These are phyloP conservation scores for Apiospora kogelbergensis DNA, from an alignment of 2,329 filamentous ascomycete genomes.

Conservation along the genomic window DNA sequence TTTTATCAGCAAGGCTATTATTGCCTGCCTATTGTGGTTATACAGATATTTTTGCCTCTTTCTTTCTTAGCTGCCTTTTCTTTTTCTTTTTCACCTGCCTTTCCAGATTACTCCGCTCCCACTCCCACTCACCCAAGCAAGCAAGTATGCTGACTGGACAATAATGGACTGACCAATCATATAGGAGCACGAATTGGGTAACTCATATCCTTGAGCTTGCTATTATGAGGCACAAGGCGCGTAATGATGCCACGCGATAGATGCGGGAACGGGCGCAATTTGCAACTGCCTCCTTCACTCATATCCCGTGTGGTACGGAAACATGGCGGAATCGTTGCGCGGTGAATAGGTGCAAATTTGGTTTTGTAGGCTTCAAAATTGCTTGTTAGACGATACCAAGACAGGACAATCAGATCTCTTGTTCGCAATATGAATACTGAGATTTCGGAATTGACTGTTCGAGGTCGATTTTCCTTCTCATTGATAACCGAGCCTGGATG, in stretches of 20 bases:
- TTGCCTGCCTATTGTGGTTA: slow-evolving; percentile 3
- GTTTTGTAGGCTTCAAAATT: background rate
- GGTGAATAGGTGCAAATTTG: background rate
- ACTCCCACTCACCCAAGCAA: background rate
- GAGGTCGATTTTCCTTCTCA: background rate
- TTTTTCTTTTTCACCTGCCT: background rate
- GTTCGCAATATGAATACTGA: background rate
- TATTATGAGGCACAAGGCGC: background rate
- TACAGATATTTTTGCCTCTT: background rate
- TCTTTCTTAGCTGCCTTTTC: background rate
- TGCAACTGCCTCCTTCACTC: background rate
- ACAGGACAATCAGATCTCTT: background rate
- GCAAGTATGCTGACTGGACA: background rate
- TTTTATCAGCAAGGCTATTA: background rate
- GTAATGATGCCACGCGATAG: background rate
- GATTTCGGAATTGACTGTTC: background rate
- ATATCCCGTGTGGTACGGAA: background rate
- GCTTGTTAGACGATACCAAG: background rate
- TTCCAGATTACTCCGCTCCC: background rate
- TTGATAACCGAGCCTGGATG: background rate
- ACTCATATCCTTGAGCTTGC: slow-evolving; percentile 48
- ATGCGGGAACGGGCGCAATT: background rate
- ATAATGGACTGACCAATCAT: background rate
- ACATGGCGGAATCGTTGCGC: background rate
- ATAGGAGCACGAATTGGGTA: slow-evolving; percentile 67